Conservation (phyloP, 768 basidiomycete species). For the Pisolithus sp. region DNA sequence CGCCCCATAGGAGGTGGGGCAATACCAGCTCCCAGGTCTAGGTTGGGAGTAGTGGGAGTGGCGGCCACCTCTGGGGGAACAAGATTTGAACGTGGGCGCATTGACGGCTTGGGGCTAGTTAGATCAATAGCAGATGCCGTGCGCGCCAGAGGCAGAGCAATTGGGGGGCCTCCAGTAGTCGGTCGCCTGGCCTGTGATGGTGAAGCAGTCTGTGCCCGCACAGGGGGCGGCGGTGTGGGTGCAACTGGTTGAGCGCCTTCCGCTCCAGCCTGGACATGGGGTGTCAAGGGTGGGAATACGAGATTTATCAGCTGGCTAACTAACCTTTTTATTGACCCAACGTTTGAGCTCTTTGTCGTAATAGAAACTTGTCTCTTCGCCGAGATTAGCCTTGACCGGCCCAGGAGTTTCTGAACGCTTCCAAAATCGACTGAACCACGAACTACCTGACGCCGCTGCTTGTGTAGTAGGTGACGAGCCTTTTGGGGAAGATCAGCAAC, state of each 20-base stretch:
- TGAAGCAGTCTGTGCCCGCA: constrained; percentile 81
- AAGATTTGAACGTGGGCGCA: constrained; percentile 61
- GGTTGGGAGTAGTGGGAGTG: constrained; percentile 27
- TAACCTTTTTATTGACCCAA: constrained; percentile 94
- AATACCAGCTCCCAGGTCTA: background rate
- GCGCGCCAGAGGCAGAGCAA: constrained; percentile 41
- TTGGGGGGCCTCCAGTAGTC: constrained; percentile 19
- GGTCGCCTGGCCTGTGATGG: constrained; percentile 50
- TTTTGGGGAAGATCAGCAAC: constrained; percentile 3
- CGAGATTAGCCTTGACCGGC: constrained; percentile 87
- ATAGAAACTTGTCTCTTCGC: constrained; percentile 84
- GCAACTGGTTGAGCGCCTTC: constrained; percentile 47
- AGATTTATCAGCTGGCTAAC: constrained; percentile 1
- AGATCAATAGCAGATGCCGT: constrained; percentile 63
- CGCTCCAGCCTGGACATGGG: constrained; percentile 42
- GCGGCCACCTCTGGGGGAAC: constrained; percentile 42
- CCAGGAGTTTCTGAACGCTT: constrained; percentile 58
- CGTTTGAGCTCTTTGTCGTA: constrained; percentile 93
- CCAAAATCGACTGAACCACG: constrained; percentile 85
- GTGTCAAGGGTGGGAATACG: background rate
- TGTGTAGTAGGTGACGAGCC: constrained; percentile 9
- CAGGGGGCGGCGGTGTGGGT: constrained; percentile 76
- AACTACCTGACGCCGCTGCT: constrained; percentile 35
- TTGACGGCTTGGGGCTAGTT: constrained; percentile 43
- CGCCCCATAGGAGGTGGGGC: constrained; percentile 34